phyloP scores from a whole-genome alignment of 2,329 filamentous ascomycete genomes.

The Elsinoe australis region DNA sequence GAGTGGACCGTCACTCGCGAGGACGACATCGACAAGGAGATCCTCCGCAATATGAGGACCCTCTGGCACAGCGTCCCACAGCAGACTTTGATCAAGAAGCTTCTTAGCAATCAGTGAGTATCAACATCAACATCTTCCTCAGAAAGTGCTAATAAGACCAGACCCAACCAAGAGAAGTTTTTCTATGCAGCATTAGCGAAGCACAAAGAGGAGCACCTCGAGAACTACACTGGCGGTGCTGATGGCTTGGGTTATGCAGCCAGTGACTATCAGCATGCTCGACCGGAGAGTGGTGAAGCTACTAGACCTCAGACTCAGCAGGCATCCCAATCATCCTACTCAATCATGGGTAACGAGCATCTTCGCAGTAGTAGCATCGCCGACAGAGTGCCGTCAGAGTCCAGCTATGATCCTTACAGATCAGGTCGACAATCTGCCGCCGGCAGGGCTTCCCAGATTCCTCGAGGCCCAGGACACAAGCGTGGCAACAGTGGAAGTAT shows the following conservation, averaged over 20 bases:
- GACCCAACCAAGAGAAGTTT: conserved; percentile 80
- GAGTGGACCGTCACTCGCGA: conserved; percentile 55
- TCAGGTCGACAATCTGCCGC: neutral
- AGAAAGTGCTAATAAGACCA: conserved; percentile 31
- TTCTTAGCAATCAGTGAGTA: conserved; percentile 45
- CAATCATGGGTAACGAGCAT: conserved; percentile 49
- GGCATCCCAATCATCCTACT: conserved; percentile 48
- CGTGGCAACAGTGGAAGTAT: conserved; percentile 16
- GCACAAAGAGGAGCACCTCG: conserved; percentile 75
- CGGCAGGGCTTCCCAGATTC: conserved; percentile 50
- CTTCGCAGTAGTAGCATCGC: conserved; percentile 44
- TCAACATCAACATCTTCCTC: neutral
- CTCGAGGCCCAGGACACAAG: conserved; percentile 9
- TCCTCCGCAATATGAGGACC: conserved; percentile 77
- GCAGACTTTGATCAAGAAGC: conserved; percentile 59
- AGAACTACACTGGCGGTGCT: conserved; percentile 71
- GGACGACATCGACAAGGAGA: conserved; percentile 68
- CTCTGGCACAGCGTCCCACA: conserved; percentile 84
- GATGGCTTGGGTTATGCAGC: conserved; percentile 65
- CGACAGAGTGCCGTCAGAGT: conserved; percentile 41
- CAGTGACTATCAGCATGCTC: conserved; percentile 82
- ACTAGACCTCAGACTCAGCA: conserved; percentile 31
- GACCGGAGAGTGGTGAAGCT: conserved; percentile 28
- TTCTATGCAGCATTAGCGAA: conserved; percentile 81
- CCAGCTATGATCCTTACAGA: conserved; percentile 68